phyloP scores from a whole-genome alignment of 2,329 filamentous ascomycete genomes.

The Penicillium glabrum region DNA sequence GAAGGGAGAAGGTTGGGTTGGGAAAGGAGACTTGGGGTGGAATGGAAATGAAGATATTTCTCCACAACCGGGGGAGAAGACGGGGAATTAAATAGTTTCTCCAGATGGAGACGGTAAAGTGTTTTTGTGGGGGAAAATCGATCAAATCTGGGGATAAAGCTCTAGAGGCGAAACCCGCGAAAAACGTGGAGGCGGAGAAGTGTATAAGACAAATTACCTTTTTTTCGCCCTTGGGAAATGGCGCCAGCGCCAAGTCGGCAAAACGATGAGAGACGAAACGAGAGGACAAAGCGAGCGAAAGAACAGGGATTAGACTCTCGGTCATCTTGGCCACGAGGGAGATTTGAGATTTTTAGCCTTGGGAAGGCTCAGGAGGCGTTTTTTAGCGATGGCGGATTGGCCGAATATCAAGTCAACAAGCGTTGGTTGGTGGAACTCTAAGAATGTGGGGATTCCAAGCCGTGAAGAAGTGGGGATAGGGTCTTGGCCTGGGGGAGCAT shows the following conservation, averaged over 20 bases:
- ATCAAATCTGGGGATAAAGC: conserved; percentile 17
- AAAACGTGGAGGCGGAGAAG: conserved; percentile 1
- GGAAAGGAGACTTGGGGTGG: background rate
- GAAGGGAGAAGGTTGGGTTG: background rate
- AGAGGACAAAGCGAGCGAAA: background rate
- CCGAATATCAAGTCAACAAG: background rate
- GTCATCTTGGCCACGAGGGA: conserved; percentile 1
- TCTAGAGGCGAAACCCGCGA: background rate
- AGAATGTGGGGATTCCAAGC: background rate
- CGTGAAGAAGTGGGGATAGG: conserved; percentile 19
- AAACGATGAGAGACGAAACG: background rate
- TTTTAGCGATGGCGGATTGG: conserved; percentile 1
- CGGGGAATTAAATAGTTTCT: conserved; percentile 1
- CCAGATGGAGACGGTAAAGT: background rate
- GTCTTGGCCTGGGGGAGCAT: conserved; percentile 1
- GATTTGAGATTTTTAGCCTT: background rate
- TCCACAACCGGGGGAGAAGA: background rate
- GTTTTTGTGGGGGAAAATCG: conserved; percentile 5
- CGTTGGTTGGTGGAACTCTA: background rate
- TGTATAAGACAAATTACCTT: background rate
- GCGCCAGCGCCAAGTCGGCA: background rate
- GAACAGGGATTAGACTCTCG: background rate
- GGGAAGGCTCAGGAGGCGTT: background rate
- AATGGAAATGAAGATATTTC: conserved; percentile 3
- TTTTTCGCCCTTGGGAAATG: background rate